Percentiles rank a stretch among this genome's conserved stretches.
Evolutionary conservation across 2,329 filamentous ascomycete species (phyloP).

Genomic region (Alternaria sp.): DNA sequence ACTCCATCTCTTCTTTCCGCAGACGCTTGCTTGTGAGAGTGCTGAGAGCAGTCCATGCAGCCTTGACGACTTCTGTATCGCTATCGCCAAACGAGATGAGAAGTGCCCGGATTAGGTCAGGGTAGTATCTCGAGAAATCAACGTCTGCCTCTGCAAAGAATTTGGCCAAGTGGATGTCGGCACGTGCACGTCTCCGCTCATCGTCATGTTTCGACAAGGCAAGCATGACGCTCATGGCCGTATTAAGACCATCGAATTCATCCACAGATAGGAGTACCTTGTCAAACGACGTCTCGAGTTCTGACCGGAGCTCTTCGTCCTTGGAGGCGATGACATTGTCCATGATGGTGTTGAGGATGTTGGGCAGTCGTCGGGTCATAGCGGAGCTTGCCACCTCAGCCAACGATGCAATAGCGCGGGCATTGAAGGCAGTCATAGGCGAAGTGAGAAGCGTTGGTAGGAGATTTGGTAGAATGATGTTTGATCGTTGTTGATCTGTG

Average conservation of each 20-base stretch:
- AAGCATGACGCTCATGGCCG: constrained; percentile 91
- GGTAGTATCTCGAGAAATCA: constrained; percentile 95
- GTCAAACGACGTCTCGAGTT: constrained; percentile 83
- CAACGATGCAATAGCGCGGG: constrained; percentile 88
- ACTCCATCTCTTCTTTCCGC: constrained; percentile 98
- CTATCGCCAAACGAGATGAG: constrained; percentile 91
- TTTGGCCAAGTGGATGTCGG: constrained; percentile 78
- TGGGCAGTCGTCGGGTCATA: constrained; percentile 88
- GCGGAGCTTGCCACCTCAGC: constrained; percentile 88
- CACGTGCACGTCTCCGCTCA: constrained; percentile 79
- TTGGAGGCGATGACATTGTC: constrained; percentile 83
- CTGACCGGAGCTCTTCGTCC: constrained; percentile 74
- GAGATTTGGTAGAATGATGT: constrained; percentile 94
- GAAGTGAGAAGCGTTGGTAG: constrained; percentile 90
- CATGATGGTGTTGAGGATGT: constrained; percentile 91
- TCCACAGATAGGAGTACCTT: constrained; percentile 91
- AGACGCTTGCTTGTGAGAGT: constrained; percentile 83
- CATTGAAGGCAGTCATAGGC: constrained; percentile 93
- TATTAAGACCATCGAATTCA: constrained; percentile 94
- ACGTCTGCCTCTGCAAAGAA: constrained; percentile 84
- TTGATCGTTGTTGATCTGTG: constrained; percentile 90
- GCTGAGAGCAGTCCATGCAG: constrained; percentile 84
- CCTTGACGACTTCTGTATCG: constrained; percentile 83
- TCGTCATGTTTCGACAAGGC: constrained; percentile 90
- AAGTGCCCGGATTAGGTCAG: constrained; percentile 88